Evolutionary conservation across 495 filamentous ascomycete species (phyloP).

Genomic region (Podospora anserina): DNA sequence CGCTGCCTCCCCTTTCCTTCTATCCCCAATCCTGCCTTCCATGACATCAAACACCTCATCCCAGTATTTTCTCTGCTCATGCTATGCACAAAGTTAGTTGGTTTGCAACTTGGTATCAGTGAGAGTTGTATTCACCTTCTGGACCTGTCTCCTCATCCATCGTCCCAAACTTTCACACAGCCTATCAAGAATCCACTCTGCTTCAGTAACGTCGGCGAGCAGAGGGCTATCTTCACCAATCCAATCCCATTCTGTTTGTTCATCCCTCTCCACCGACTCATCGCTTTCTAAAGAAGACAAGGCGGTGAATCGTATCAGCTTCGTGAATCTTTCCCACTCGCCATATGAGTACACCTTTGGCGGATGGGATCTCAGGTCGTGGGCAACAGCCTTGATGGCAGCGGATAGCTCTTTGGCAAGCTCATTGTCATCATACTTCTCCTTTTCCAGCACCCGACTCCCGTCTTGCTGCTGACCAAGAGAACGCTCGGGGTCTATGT

Average conservation of each 20-base stretch:
- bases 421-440: conserved; percentile 44
- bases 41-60: conserved; percentile 11
- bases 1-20: neutral
- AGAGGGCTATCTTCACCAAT: conserved; percentile 63
- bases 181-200: conserved; percentile 62
- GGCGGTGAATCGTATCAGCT: conserved; percentile 36
- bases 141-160: conserved; percentile 35
- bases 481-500: conserved; percentile 1
- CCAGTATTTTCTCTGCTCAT: conserved; percentile 9
- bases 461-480: neutral
- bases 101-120: neutral
- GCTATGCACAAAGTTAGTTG: neutral
- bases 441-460: conserved; percentile 21
- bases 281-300: conserved; percentile 16
- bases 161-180: conserved; percentile 51
- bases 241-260: conserved; percentile 64
- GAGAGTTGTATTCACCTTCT: neutral
- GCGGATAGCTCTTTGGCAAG: conserved; percentile 58
- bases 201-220: conserved; percentile 54
- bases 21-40: neutral
- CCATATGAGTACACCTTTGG: conserved; percentile 64
- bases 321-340: conserved; percentile 68
- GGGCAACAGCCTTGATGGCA: conserved; percentile 59
- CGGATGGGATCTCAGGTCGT: conserved; percentile 50
- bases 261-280: conserved; percentile 21